Conservation (phyloP, 164 flowering plant genomes). For the Cinnamomum chago region DNA sequence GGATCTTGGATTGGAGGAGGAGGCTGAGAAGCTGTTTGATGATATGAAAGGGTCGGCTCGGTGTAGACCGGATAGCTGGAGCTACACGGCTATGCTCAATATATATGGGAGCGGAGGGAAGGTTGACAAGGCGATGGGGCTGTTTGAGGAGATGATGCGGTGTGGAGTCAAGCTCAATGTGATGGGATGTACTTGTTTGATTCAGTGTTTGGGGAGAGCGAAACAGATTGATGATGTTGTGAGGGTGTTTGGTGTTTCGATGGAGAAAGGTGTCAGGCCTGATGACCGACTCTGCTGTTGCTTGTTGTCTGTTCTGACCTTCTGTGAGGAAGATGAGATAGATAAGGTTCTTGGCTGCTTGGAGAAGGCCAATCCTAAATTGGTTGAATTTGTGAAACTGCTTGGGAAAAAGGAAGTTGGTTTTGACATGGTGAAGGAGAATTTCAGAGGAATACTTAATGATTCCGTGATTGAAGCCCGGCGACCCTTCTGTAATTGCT, state of each 20-base stretch:
- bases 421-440: constrained; percentile 53
- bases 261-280: constrained; percentile 54
- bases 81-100: constrained; percentile 87
- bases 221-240: constrained; percentile 69
- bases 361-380: constrained; percentile 51
- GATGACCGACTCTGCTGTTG: constrained; percentile 90
- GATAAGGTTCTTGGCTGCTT: constrained; percentile 59
- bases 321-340: constrained; percentile 47
- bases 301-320: constrained; percentile 68
- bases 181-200: constrained; percentile 87
- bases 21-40: constrained; percentile 74
- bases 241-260: constrained; percentile 41
- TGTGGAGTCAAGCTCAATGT: constrained; percentile 60
- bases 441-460: constrained; percentile 50
- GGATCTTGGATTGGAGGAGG: constrained; percentile 83
- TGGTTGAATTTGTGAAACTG: constrained; percentile 47
- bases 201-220: constrained; percentile 78
- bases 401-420: constrained; percentile 33
- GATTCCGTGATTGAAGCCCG: constrained; percentile 54
- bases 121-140: constrained; percentile 60
- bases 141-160: constrained; percentile 68
- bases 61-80: constrained; percentile 80
- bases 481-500: constrained; percentile 85
- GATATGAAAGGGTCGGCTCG: constrained; percentile 55
- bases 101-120: constrained; percentile 80